Evolutionary conservation across 2,329 filamentous ascomycete genomes (phyloP).

Genomic region (Colletotrichum plurivorum): DNA sequence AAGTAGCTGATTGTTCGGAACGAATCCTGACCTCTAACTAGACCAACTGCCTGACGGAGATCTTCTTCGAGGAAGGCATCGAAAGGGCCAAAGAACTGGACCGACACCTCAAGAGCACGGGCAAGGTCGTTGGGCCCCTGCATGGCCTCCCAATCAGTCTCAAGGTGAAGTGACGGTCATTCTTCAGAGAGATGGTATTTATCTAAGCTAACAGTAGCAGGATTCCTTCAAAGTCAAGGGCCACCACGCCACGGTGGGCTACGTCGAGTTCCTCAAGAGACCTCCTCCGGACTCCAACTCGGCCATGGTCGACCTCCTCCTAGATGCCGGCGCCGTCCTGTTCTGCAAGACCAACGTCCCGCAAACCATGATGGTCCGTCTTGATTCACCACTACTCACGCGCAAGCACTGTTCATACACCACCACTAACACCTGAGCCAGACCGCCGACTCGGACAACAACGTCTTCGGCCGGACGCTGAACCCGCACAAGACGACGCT

Average conservation of each 20-base stretch:
- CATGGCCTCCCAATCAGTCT: constrained; percentile 70
- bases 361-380: constrained; percentile 63
- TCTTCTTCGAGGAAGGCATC: constrained; percentile 65
- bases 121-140: constrained; percentile 67
- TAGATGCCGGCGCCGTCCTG: constrained; percentile 74
- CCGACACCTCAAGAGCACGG: constrained; percentile 53
- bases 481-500: constrained; percentile 74
- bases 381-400: neutral
- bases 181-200: constrained; percentile 24
- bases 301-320: constrained; percentile 70
- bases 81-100: constrained; percentile 61
- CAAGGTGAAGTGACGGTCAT: constrained; percentile 43
- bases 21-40: neutral
- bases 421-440: neutral
- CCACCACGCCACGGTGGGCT: constrained; percentile 67
- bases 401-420: neutral
- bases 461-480: constrained; percentile 62
- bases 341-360: constrained; percentile 81
- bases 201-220: constrained; percentile 56
- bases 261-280: constrained; percentile 67
- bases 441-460: constrained; percentile 74
- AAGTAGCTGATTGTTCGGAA: neutral
- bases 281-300: constrained; percentile 66
- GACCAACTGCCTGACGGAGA: constrained; percentile 60
- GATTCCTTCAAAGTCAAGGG: constrained; percentile 72